Conservation (phyloP, 2,329 filamentous ascomycete species). For the Aspergillus candidus region DNA sequence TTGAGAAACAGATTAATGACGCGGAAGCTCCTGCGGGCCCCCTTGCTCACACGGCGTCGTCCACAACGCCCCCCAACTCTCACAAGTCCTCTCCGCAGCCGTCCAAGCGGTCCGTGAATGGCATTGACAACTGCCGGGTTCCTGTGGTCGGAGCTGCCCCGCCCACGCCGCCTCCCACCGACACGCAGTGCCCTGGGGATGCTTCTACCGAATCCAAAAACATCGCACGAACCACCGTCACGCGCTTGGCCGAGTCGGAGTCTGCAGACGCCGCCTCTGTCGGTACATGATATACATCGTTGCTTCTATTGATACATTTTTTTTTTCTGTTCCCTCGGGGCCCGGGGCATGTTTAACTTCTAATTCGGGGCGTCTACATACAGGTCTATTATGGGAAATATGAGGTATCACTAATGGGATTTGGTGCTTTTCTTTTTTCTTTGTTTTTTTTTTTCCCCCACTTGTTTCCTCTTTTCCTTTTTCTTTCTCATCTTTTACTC, state of each 20-base stretch:
- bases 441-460: slow-evolving; percentile 9
- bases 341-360: slow-evolving; percentile 20
- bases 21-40: slow-evolving; percentile 21
- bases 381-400: slow-evolving; percentile 29
- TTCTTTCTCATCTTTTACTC: slow-evolving; percentile 2
- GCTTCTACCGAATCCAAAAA: slow-evolving; percentile 35
- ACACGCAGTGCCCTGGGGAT: slow-evolving; percentile 57
- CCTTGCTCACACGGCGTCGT: slow-evolving; percentile 27
- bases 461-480: slow-evolving; percentile 6
- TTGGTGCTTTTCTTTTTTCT: slow-evolving; percentile 16
- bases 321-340: slow-evolving; percentile 15
- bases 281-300: slow-evolving; percentile 10
- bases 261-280: slow-evolving; percentile 21
- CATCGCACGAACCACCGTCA: slow-evolving; percentile 30
- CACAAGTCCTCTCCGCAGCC: slow-evolving; percentile 37
- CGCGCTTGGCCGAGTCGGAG: slow-evolving; percentile 27
- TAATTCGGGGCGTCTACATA: slow-evolving; percentile 37
- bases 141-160: slow-evolving; percentile 51
- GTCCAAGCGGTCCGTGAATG: slow-evolving; percentile 27
- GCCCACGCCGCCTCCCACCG: slow-evolving; percentile 62
- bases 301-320: slow-evolving; percentile 23
- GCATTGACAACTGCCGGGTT: slow-evolving; percentile 38
- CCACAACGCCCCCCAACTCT: slow-evolving; percentile 34
- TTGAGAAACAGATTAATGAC: slow-evolving; percentile 52
- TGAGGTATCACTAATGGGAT: slow-evolving; percentile 20